A percentile compares a stretch with the other conserved stretches of the same genome.
These are phyloP conservation scores for Rhynchosporium graminicola DNA, from an alignment of 2,329 filamentous ascomycete species.

Conservation along the genomic window DNA sequence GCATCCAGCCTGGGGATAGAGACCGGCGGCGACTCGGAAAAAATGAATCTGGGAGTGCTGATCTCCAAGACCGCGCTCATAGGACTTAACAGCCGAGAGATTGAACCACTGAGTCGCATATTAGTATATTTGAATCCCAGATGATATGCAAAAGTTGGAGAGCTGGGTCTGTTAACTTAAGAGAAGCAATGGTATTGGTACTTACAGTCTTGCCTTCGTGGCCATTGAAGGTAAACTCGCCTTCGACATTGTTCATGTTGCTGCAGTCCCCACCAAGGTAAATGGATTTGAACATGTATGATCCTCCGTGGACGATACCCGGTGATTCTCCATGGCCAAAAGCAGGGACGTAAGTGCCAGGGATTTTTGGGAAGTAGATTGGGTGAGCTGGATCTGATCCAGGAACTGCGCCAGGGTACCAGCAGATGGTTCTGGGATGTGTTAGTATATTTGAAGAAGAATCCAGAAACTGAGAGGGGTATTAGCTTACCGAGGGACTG, in stretches of 20 bases:
- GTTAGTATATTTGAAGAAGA: background rate
- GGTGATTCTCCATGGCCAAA: background rate
- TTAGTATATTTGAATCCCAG: too few relatives aligned
- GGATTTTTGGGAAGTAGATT: background rate
- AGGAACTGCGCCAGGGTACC: background rate
- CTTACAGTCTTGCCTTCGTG: background rate
- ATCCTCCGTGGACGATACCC: background rate
- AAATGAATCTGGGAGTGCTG: background rate
- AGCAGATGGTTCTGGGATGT: background rate
- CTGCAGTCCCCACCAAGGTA: background rate
- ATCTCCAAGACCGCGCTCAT: background rate
- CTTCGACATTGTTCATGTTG: background rate
- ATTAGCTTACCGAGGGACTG: background rate
- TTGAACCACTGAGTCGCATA: background rate
- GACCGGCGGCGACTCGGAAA: background rate
- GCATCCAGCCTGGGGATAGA: background rate
- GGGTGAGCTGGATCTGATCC: background rate
- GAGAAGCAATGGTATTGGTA: background rate
- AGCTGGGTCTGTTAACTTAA: background rate
- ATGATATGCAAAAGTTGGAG: background rate
- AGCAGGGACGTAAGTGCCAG: background rate
- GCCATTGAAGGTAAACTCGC: conserved; percentile 1
- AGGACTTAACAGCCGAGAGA: background rate
- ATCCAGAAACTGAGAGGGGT: background rate
- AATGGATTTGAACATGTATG: background rate